A percentile compares a stretch with the other conserved stretches of the same genome.
phyloP scores from a whole-genome alignment of 495 filamentous ascomycete species.

The Aspergillus incahuasiensis region DNA sequence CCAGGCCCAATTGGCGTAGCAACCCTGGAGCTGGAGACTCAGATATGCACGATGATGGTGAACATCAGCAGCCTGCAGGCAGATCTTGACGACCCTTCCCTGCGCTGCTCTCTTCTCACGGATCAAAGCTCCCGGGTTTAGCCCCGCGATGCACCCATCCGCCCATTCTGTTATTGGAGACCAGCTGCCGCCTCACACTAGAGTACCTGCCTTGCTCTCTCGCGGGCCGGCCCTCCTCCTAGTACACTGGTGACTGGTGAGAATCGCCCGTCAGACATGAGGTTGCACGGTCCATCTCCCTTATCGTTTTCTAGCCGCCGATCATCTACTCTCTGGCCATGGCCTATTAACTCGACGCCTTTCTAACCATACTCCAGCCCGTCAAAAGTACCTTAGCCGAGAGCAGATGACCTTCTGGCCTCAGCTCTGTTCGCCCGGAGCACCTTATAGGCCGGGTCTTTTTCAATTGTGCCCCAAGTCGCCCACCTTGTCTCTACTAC shows the following conservation, averaged over 20 bases:
- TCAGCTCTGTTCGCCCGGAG: background rate
- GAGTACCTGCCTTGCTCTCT: conserved; percentile 11
- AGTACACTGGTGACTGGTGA: background rate
- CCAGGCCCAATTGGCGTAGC: no score
- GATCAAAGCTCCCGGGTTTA: conserved; percentile 1
- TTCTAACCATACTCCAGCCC: background rate
- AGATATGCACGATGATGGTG: background rate
- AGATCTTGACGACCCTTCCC: background rate
- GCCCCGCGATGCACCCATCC: conserved; percentile 1
- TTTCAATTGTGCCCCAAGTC: background rate
- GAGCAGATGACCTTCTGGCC: conserved; percentile 8
- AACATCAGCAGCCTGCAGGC: background rate
- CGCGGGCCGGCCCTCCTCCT: conserved; percentile 13
- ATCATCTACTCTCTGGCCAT: conserved; percentile 1
- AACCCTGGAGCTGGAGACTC: background rate
- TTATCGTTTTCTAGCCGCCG: conserved; percentile 6
- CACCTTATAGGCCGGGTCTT: conserved; percentile 5
- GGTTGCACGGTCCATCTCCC: conserved; percentile 8
- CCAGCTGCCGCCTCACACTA: conserved; percentile 2
- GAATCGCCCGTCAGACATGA: background rate
- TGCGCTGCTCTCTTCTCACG: background rate
- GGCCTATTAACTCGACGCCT: background rate
- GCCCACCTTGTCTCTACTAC: conserved; percentile 3
- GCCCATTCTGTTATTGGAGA: conserved; percentile 9
- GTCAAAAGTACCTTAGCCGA: conserved; percentile 5